Percentiles rank a stretch among this genome's conserved stretches.
These are phyloP conservation scores for Chlorella variabilis DNA, from an alignment of 163 green algal species.

Conservation along the genomic window DNA sequence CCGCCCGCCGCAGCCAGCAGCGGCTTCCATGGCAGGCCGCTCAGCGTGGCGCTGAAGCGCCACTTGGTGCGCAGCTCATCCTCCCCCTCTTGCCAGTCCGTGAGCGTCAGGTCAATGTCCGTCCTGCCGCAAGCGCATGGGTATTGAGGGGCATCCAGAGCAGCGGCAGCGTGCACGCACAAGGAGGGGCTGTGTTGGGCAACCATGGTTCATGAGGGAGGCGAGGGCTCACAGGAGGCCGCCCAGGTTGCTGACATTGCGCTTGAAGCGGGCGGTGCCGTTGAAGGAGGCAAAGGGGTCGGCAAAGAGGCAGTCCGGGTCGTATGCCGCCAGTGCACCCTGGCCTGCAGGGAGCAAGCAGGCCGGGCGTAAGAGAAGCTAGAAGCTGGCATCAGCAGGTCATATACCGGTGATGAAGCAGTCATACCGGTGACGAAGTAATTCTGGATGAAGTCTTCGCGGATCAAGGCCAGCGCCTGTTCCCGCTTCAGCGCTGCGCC, in stretches of 20 bases:
- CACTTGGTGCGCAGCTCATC: conserved; percentile 69
- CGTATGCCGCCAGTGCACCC: conserved; percentile 66
- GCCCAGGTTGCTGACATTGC: conserved; percentile 83
- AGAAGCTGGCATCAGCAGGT: too few relatives aligned
- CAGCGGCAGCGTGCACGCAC: too few relatives aligned
- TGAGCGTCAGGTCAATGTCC: background rate
- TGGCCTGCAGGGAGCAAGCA: background rate
- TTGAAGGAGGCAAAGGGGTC: conserved; percentile 82
- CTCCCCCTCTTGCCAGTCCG: conserved; percentile 51
- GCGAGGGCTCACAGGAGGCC: conserved; percentile 71
- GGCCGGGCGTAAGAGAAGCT: too few relatives aligned
- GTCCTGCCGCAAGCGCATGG: background rate
- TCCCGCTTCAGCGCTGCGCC: conserved; percentile 28
- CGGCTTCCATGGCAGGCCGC: conserved; percentile 80
- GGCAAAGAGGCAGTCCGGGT: conserved; percentile 63
- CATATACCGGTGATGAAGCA: too few relatives aligned
- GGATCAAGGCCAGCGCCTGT: conserved; percentile 53
- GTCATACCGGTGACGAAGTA: conserved; percentile 65
- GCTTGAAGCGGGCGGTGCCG: conserved; percentile 78
- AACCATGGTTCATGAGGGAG: too few relatives aligned
- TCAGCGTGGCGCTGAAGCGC: conserved; percentile 77
- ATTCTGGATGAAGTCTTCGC: conserved; percentile 64
- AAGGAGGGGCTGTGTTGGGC: too few relatives aligned
- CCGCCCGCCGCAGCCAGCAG: conserved; percentile 76
- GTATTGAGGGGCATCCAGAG: too few relatives aligned